Conservation (phyloP, 306 rosid genomes). For the Quillaja saponaria region DNA sequence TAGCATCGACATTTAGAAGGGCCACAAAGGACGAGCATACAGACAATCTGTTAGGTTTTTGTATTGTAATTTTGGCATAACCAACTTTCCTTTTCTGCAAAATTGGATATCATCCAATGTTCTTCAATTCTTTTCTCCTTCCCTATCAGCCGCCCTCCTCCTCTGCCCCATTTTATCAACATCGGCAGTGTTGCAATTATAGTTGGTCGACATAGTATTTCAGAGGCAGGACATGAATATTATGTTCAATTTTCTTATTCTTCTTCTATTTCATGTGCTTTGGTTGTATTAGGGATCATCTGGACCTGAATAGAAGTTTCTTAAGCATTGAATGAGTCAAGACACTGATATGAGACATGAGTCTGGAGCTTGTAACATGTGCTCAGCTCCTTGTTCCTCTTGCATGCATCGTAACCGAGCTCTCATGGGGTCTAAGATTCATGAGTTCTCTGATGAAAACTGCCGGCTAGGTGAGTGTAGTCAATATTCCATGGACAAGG, state of each 20-base stretch:
- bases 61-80: no score
- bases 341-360: slow-evolving; percentile 42
- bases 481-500: slow-evolving; percentile 45
- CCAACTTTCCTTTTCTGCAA: no score
- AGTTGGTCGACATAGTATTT: neutral
- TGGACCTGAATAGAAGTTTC: slow-evolving; percentile 27
- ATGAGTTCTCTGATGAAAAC: slow-evolving; percentile 51
- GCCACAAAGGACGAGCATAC: no score
- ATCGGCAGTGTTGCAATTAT: no score
- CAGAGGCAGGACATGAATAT: neutral
- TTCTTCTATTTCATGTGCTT: slow-evolving; percentile 10
- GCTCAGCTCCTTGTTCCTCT: slow-evolving; percentile 54
- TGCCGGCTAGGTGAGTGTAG: slow-evolving; percentile 39
- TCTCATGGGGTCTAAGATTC: slow-evolving; percentile 46
- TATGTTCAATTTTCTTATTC: neutral
- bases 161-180: no score
- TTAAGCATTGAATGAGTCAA: slow-evolving; percentile 38
- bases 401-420: slow-evolving; percentile 48
- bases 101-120: no score
- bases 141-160: no score
- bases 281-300: slow-evolving; percentile 37
- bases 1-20: no score
- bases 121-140: no score
- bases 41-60: no score
- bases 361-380: slow-evolving; percentile 53